Evolutionary conservation across 2,329 filamentous ascomycete species (phyloP).

Genomic region (Teratosphaeria nubilosa): DNA sequence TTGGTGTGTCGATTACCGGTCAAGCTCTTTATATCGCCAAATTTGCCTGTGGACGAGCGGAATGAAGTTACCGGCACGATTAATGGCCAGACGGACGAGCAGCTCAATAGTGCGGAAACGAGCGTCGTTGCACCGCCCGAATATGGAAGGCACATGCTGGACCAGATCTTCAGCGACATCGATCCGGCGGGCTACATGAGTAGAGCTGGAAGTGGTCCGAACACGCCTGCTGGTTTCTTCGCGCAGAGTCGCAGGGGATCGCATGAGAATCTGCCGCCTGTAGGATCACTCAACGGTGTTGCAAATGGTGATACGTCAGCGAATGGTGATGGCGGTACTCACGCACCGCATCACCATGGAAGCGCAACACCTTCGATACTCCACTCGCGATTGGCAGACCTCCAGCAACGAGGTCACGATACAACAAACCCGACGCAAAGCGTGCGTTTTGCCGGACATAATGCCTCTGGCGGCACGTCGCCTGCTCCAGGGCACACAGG

Average conservation of each 20-base stretch:
- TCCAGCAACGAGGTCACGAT: constrained; percentile 33
- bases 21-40: constrained; percentile 90
- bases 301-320: constrained; percentile 34
- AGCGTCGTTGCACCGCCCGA: constrained; percentile 71
- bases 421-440: constrained; percentile 18
- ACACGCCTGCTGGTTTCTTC: constrained; percentile 58
- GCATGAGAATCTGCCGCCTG: constrained; percentile 52
- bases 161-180: constrained; percentile 81
- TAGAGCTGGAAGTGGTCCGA: constrained; percentile 41
- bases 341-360: constrained; percentile 38
- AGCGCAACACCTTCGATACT: constrained; percentile 50
- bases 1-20: constrained; percentile 83
- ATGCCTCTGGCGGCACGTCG: constrained; percentile 23
- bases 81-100: constrained; percentile 27
- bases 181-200: constrained; percentile 67
- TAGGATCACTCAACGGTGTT: constrained; percentile 49
- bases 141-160: constrained; percentile 82
- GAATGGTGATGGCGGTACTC: constrained; percentile 5
- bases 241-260: constrained; percentile 47
- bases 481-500: constrained; percentile 16
- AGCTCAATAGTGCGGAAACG: constrained; percentile 43
- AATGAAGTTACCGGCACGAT: constrained; percentile 58
- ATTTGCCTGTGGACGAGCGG: constrained; percentile 77
- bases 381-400: constrained; percentile 55
- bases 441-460: constrained; percentile 16